Percentiles rank a stretch among this genome's conserved stretches.
Evolutionary conservation across 371 early-diverging fungal genomes (phyloP).

Genomic region (Mortierella sp.): DNA sequence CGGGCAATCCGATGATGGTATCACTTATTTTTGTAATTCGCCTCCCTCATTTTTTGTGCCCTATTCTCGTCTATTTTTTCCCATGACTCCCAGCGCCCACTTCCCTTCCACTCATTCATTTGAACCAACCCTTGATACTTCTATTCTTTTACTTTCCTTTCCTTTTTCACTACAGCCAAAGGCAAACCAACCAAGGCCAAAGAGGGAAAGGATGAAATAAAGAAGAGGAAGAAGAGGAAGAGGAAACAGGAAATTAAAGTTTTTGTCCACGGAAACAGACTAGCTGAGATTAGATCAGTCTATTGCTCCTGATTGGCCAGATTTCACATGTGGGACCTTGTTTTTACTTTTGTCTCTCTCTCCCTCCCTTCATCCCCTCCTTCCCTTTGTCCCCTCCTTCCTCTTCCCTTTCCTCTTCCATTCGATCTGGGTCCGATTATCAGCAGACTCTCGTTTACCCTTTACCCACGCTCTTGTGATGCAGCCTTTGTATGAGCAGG

Average conservation of each 20-base stretch:
- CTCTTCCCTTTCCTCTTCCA: no score
- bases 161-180: neutral
- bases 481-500: no score
- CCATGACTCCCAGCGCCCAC: no score
- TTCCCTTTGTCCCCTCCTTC: no score
- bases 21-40: neutral
- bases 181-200: no score
- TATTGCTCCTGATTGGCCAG: neutral
- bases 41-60: neutral
- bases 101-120: neutral
- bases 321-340: neutral
- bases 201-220: no score
- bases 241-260: neutral
- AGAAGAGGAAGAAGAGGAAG: no score
- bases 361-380: neutral
- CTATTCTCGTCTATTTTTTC: neutral
- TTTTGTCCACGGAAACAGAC: slow-evolving; percentile 5
- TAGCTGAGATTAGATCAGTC: slow-evolving; percentile 5
- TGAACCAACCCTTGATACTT: no score
- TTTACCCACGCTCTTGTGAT: no score
- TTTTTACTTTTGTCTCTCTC: neutral
- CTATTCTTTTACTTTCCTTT: neutral
- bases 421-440: no score
- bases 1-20: no score
- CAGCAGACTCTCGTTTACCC: no score